Base-by-base conservation (phyloP, 768 basidiomycete genomes). In the Termitomyces sp. region DNA sequence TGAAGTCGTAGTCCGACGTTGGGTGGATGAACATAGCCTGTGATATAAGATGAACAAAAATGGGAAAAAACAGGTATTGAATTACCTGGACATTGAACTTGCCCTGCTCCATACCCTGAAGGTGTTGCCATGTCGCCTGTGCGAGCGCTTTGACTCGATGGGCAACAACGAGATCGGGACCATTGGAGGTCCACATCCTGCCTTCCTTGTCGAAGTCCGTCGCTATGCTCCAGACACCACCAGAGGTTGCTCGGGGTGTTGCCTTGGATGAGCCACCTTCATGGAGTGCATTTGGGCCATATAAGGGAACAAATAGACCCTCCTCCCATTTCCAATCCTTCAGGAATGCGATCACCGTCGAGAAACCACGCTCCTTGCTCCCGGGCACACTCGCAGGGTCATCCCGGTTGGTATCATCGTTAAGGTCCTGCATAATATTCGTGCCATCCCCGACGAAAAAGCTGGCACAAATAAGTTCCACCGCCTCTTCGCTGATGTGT, bases 21-120 rank as follows among this genome's bases (percentile, higher is more conserved):
- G 94, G 90, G 63, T 96, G 92, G 10, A 82, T 74, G 74, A 98
- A 97, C 53, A 98, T 77, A n/a, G 81, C 75, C 94, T 96, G 63
- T 6, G 48, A 50, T 40, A 42, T 12, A 40, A 32, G 16, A 30
- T 45, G 16, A 51, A 6, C 9, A 43, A 60, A 56, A 36, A 56
- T 30, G 13, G 42, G 14, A 30, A 32, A 26, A 43, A 47, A n/a
- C 7, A 13, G 54, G 20, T 36, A 46, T 24, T 4, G 8, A 48
- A 65, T 51, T 75, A 92, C 91, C 78, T 82, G 77, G 36, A 91
- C 81, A 54, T 84, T 78, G 12, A 85, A 67, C 3, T 67, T 56
- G 2, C 82, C 84, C 0, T 67, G 61, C 59, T 86, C 82, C 20
- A 82, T 70, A 2, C 75, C 76, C 42, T 78, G 77, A 28, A 95